Percentiles rank a stretch among this genome's conserved stretches.
These are phyloP conservation scores for Aplosporella prunicola DNA, from an alignment of 2,329 filamentous ascomycete species.

Conservation along the genomic window DNA sequence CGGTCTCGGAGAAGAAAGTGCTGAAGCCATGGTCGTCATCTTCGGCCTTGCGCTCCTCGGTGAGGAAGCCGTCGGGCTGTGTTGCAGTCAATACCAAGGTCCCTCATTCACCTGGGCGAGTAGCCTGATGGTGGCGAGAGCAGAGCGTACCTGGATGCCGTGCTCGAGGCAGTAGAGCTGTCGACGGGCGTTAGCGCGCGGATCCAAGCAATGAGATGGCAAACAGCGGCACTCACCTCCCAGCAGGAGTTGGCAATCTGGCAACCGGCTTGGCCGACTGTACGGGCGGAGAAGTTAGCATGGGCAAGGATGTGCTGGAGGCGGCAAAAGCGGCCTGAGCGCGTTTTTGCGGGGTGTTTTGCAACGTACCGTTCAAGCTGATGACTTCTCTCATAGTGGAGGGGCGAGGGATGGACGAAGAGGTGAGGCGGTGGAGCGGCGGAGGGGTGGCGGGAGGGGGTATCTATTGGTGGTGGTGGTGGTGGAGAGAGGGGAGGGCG, in stretches of 20 bases:
- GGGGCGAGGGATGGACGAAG: too few relatives aligned
- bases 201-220: neutral
- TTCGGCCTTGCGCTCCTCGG: slow-evolving; percentile 82
- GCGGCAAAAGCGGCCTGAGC: slow-evolving; percentile 34
- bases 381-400: slow-evolving; percentile 90
- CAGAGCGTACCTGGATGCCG: slow-evolving; percentile 78
- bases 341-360: slow-evolving; percentile 23
- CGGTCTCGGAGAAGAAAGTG: slow-evolving; percentile 68
- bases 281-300: slow-evolving; percentile 47
- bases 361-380: slow-evolving; percentile 84
- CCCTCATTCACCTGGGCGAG: slow-evolving; percentile 11
- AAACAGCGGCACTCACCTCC: slow-evolving; percentile 65
- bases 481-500: too few relatives aligned
- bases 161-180: slow-evolving; percentile 99
- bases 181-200: neutral
- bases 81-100: slow-evolving; percentile 16
- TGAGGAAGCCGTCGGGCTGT: slow-evolving; percentile 96
- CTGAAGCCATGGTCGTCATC: slow-evolving; percentile 96
- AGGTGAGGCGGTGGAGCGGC: too few relatives aligned
- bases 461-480: too few relatives aligned
- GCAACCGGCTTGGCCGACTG: slow-evolving; percentile 99
- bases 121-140: neutral
- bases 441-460: too few relatives aligned
- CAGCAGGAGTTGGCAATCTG: slow-evolving; percentile 99
- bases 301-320: slow-evolving; percentile 16